These are phyloP conservation scores for Ophiocordyceps unilateralis DNA, from an alignment of 2,329 filamentous ascomycete genomes.

Conservation along the genomic window DNA sequence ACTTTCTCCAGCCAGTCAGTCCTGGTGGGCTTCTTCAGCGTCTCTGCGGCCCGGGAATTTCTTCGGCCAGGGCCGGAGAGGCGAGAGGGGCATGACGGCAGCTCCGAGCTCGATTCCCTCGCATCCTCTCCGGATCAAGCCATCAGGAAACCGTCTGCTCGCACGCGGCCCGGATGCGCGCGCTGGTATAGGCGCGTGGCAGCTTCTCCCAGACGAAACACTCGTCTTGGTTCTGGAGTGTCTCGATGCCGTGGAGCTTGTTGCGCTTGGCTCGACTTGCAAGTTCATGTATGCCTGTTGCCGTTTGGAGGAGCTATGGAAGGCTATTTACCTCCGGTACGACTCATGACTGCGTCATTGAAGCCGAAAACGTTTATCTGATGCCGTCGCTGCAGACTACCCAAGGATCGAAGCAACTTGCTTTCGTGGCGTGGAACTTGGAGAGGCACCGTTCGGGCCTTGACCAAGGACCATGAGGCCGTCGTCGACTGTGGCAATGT, in stretches of 20 bases:
- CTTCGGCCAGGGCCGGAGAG: no score
- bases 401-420: conserved; percentile 13
- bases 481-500: conserved; percentile 57
- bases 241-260: conserved; percentile 45
- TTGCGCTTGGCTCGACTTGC: conserved; percentile 58
- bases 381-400: conserved; percentile 6
- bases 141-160: conserved; percentile 67
- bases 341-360: conserved; percentile 18
- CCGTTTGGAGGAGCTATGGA: conserved; percentile 76
- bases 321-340: conserved; percentile 69
- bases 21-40: no score
- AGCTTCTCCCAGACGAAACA: conserved; percentile 62
- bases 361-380: neutral
- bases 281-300: conserved; percentile 77
- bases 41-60: no score
- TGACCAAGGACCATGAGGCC: conserved; percentile 31
- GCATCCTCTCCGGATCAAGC: conserved; percentile 74
- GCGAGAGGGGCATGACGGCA: no score
- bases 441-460: conserved; percentile 58
- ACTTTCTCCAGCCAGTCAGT: no score
- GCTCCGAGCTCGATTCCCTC: conserved; percentile 37
- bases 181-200: conserved; percentile 45
- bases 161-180: conserved; percentile 50
- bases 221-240: conserved; percentile 59
- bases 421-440: conserved; percentile 63